phyloP scores from a whole-genome alignment of 2,329 filamentous ascomycete genomes.

The Fusarium clavum region DNA sequence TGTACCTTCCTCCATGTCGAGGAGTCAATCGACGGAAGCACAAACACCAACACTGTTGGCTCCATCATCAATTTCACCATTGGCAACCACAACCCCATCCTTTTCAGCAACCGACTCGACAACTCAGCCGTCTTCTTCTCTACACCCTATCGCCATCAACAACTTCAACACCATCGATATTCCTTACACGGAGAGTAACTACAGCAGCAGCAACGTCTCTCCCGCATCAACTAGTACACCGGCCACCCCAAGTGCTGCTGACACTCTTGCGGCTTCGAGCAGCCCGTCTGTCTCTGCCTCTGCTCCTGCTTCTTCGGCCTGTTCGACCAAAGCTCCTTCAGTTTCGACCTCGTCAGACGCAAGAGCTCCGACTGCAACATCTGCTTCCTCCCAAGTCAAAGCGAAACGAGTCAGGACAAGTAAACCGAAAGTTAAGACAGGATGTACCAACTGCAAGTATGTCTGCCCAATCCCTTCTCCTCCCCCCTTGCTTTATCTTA shows the following conservation, averaged over 20 bases:
- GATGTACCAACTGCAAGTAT: slow-evolving; percentile 76
- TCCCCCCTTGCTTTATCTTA: not conserved
- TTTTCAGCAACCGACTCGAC: slow-evolving; percentile 12
- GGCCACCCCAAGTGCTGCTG: slow-evolving; percentile 25
- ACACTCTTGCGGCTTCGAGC: slow-evolving; percentile 1
- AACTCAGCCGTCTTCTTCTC: slow-evolving; percentile 18
- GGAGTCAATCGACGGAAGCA: slow-evolving; percentile 13
- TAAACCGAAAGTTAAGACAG: slow-evolving; percentile 73
- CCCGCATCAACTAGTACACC: slow-evolving; percentile 31
- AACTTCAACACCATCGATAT: slow-evolving; percentile 22
- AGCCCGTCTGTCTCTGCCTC: slow-evolving; percentile 20
- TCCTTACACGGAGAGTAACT: slow-evolving; percentile 27
- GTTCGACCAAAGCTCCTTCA: slow-evolving; percentile 8
- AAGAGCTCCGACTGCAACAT: slow-evolving; percentile 9
- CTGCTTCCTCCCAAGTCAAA: slow-evolving; percentile 23
- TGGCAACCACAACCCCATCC: not conserved
- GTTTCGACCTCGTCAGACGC: slow-evolving; percentile 11
- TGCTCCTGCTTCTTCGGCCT: slow-evolving; percentile 4
- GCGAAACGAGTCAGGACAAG: slow-evolving; percentile 63
- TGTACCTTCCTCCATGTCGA: slow-evolving; percentile 24
- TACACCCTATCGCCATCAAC: slow-evolving; percentile 7
- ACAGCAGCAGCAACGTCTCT: slow-evolving; percentile 39
- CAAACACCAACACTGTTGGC: not conserved
- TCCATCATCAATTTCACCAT: not conserved
- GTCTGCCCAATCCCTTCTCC: slow-evolving; percentile 46